Percentiles rank a stretch among this genome's conserved stretches.
Evolutionary conservation across 73 alveolate species (phyloP).

Genomic region (Paramecium primaurelia): DNA sequence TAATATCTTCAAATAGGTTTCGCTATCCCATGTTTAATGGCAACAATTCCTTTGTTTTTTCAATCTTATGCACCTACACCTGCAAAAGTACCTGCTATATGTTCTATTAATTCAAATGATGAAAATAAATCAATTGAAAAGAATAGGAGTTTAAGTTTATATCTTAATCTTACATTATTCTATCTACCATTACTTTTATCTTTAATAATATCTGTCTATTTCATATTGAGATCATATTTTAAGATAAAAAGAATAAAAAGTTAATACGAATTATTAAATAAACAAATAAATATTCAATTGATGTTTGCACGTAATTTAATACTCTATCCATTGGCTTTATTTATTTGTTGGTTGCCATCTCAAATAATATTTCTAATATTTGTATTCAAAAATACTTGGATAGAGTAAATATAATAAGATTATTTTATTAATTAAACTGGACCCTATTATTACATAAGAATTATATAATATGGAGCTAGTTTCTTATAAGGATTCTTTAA

Average conservation of each 20-base stretch:
- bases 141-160: neutral
- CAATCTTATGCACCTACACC: slow-evolving; percentile 4
- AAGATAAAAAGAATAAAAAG: neutral
- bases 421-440: neutral
- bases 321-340: neutral
- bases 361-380: neutral
- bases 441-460: neutral
- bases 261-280: neutral
- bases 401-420: neutral
- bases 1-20: neutral
- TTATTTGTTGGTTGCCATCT: slow-evolving; percentile 9
- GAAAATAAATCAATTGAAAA: neutral
- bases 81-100: neutral
- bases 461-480: neutral
- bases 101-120: neutral
- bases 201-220: neutral
- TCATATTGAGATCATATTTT: neutral
- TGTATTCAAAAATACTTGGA: neutral
- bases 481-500: slow-evolving; percentile 19
- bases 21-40: neutral
- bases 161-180: neutral
- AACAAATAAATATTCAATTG: neutral
- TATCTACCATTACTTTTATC: neutral
- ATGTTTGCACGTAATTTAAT: neutral
- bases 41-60: neutral